Evolutionary conservation across 2,329 filamentous ascomycete genomes (phyloP), one percentile per base, ranked within the genome.

Genomic region (Trichoderma oligosporum): DNA sequence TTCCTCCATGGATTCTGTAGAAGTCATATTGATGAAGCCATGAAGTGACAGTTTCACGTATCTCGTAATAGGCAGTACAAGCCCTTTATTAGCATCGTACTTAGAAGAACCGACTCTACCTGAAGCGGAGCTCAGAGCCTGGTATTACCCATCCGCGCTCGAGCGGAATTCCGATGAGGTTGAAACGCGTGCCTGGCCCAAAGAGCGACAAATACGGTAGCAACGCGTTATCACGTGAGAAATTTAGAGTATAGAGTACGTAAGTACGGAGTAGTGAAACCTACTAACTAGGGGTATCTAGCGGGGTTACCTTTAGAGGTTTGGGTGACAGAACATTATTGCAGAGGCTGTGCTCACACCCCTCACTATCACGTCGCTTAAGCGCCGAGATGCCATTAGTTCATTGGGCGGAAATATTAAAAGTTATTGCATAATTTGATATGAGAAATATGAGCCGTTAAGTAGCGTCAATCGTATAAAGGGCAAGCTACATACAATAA

Each of bases 141-240:
- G n/a, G 22, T 16, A 29, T 18, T 27, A 5, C 7, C n/a, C 22
- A 18, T 25, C 18, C 16, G 11, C 41, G 52, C 41, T 25, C 16
- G 29, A 45, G 57, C 41, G 57, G 42, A 46, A 38, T 41, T 31
- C 41, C 52, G 42, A 31, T 25, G 53, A 55, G 35, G 38, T 35
- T 20, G 27, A 31, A 29, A n/a, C 49, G 57, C 35, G 42, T 42
- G 29, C 38, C 18, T 16, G 20, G 39, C 16, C 24, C 27, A 14
- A 29, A 36, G 42, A 33, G 20, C n/a, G 20, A n/a, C 24, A 44
- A 22, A 54, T 58, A 22, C 57, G 57, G 41, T 18, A 46, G 22
- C 22, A 16, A 59, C 57, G 41, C 57, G 57, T 11, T 39, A 16
- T 56, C 57, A 59, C 57, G 57, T 59, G 57, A 51, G 25, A 4